Conservation (phyloP, 306 rosid genomes). For the Trichosanthes truncata region DNA sequence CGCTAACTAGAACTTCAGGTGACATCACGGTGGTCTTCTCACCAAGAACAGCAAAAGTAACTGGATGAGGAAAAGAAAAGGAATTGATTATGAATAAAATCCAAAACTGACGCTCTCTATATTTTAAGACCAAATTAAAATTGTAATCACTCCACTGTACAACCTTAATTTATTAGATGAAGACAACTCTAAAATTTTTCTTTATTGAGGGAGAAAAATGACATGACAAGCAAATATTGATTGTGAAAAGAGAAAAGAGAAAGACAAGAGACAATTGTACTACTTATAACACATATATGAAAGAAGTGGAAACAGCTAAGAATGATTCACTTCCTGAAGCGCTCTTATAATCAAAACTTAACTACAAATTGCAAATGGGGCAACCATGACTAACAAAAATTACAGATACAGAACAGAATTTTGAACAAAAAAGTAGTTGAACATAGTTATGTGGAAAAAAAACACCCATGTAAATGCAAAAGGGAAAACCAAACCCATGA, state of each 20-base stretch:
- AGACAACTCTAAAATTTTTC: background rate
- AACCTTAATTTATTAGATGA: background rate
- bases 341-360: background rate
- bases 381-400: background rate
- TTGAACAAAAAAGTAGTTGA: background rate
- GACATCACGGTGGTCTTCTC: constrained; percentile 97
- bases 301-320: background rate
- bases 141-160: background rate
- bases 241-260: background rate
- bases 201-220: background rate
- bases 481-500: background rate
- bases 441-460: background rate
- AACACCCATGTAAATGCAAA: background rate
- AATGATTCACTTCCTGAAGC: background rate
- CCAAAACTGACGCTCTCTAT: background rate
- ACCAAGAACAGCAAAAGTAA: constrained; percentile 88
- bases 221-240: background rate
- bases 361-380: background rate
- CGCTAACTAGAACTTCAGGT: constrained; percentile 74
- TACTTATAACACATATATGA: background rate
- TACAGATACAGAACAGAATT: background rate
- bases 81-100: constrained; percentile 7
- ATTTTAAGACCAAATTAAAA: background rate
- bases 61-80: constrained; percentile 31
- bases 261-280: background rate